These are phyloP conservation scores for Tetracentron sinense DNA, from an alignment of 164 flowering plant species.

Conservation along the genomic window DNA sequence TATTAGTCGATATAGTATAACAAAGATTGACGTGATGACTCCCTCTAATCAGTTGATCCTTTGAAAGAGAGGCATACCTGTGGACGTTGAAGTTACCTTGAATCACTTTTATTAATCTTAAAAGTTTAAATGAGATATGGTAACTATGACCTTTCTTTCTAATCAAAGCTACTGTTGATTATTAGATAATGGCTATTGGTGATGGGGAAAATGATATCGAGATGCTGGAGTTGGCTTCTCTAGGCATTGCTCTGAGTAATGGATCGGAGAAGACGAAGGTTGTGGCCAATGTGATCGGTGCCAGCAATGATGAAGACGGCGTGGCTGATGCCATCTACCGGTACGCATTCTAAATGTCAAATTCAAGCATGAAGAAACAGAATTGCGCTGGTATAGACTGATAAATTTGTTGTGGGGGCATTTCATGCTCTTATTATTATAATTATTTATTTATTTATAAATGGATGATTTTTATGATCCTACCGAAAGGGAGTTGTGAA, in stretches of 20 bases:
- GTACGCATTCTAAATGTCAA: slow-evolving; percentile 62
- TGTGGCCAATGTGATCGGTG: slow-evolving; percentile 68
- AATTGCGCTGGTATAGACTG: not conserved
- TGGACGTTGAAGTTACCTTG: not conserved
- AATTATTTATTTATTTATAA: too few species aligned
- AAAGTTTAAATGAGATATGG: not conserved
- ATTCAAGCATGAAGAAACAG: not conserved
- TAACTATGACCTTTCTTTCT: not conserved
- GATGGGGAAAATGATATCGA: slow-evolving; percentile 96
- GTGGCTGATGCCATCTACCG: slow-evolving; percentile 94
- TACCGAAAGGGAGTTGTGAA: not conserved
- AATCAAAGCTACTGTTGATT: not conserved
- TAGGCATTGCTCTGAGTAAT: slow-evolving; percentile 83
- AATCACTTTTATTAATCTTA: not conserved
- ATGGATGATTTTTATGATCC: not conserved
- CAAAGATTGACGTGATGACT: too few species aligned
- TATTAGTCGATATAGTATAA: too few species aligned
- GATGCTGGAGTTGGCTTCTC: slow-evolving; percentile 87
- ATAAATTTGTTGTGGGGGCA: not conserved
- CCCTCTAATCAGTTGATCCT: not conserved
- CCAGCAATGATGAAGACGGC: slow-evolving; percentile 90
- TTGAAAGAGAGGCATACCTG: not conserved
- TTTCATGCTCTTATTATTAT: not conserved
- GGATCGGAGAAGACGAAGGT: slow-evolving; percentile 88
- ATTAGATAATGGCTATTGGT: slow-evolving; percentile 89